Conservation (phyloP, 177 flowering plant species). For the Tripterygium wilfordii region DNA sequence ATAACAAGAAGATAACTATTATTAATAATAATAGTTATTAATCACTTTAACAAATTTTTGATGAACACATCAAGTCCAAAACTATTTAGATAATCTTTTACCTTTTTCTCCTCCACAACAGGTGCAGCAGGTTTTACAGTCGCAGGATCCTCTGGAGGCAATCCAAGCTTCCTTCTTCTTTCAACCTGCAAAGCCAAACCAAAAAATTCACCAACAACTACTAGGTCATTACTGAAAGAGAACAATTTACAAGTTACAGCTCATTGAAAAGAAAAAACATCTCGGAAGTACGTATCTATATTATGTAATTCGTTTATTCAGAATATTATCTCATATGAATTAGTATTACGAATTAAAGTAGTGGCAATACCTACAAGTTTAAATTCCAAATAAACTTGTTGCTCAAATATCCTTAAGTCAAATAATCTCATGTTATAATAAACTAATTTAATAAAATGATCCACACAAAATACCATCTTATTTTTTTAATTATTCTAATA, state of each 20-base stretch:
- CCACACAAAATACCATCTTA: too few relatives aligned
- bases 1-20: constrained; percentile 2
- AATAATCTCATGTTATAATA: too few relatives aligned
- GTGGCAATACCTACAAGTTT: too few relatives aligned
- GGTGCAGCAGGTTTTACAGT: constrained; percentile 56
- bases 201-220: constrained; percentile 1
- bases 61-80: neutral
- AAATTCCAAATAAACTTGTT: too few relatives aligned
- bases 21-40: too few relatives aligned
- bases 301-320: too few relatives aligned
- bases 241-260: neutral
- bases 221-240: neutral
- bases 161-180: constrained; percentile 90
- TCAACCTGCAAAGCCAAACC: constrained; percentile 59
- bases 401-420: too few relatives aligned
- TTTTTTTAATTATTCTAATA: too few relatives aligned
- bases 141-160: constrained; percentile 70
- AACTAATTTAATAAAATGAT: too few relatives aligned
- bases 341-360: too few relatives aligned
- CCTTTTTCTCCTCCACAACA: constrained; percentile 79
- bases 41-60: neutral
- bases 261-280: neutral
- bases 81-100: constrained; percentile 12
- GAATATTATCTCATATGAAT: too few relatives aligned
- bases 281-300: too few relatives aligned